Evolutionary conservation across 163 green algal genomes (phyloP).

Genomic region (Scenedesmus sp.): DNA sequence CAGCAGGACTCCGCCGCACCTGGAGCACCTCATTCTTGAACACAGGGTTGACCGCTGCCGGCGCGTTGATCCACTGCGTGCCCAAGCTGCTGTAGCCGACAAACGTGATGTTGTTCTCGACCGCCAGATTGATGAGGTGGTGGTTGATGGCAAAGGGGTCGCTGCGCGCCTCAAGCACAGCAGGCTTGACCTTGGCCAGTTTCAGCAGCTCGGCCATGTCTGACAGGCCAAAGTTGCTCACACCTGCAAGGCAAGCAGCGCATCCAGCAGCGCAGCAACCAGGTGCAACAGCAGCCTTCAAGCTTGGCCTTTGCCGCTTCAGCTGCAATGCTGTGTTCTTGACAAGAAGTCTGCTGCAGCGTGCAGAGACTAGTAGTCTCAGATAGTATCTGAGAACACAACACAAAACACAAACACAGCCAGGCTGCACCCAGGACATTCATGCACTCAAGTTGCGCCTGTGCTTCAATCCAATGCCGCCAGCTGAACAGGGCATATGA

Average conservation of each 20-base stretch:
- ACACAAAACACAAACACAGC: no score
- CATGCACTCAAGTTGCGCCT: no score
- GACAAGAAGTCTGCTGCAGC: no score
- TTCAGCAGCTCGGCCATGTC: slow-evolving; percentile 75
- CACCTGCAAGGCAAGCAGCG: slow-evolving; percentile 61
- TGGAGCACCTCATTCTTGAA: slow-evolving; percentile 11
- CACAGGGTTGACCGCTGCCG: slow-evolving; percentile 44
- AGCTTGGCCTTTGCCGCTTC: not conserved
- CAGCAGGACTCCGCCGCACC: no score
- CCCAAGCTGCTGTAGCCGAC: slow-evolving; percentile 84
- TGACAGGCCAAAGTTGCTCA: slow-evolving; percentile 88
- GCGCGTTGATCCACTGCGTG: slow-evolving; percentile 71
- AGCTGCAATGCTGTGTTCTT: not conserved
- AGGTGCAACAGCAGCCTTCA: not conserved
- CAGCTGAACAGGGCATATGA: no score
- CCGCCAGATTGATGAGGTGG: slow-evolving; percentile 63
- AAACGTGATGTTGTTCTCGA: slow-evolving; percentile 60
- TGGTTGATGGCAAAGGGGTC: slow-evolving; percentile 66
- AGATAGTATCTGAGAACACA: no score
- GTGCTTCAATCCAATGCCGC: no score
- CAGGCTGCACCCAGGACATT: no score
- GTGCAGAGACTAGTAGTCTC: no score
- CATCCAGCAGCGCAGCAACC: not conserved
- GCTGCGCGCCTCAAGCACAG: slow-evolving; percentile 46
- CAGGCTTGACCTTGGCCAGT: slow-evolving; percentile 67